These are phyloP conservation scores for Castanea sativa DNA, from an alignment of 306 rosid species.

Conservation along the genomic window DNA sequence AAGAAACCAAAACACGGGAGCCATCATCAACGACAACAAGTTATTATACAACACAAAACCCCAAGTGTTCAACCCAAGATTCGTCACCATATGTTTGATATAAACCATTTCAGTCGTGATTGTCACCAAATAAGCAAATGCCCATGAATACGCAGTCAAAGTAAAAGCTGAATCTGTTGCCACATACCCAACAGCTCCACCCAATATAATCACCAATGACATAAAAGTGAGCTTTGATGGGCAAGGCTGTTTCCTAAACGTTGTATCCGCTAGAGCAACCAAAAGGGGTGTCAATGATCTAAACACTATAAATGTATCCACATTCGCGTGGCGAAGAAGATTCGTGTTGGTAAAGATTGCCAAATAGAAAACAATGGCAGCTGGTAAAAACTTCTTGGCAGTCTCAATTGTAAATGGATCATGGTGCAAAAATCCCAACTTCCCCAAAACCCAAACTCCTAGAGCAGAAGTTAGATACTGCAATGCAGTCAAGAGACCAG, in stretches of 20 bases:
- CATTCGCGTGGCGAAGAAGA: slow-evolving; percentile 94
- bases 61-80: slow-evolving; percentile 88
- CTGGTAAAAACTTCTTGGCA: slow-evolving; percentile 87
- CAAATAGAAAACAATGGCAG: slow-evolving; percentile 83
- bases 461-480: slow-evolving; percentile 83
- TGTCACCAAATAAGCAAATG: slow-evolving; percentile 81
- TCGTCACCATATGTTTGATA: slow-evolving; percentile 93
- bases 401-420: slow-evolving; percentile 66
- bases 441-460: slow-evolving; percentile 77
- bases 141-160: slow-evolving; percentile 91
- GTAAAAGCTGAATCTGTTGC: slow-evolving; percentile 84
- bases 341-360: slow-evolving; percentile 97
- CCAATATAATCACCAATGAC: slow-evolving; percentile 70
- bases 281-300: slow-evolving; percentile 87
- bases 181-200: slow-evolving; percentile 88
- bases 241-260: slow-evolving; percentile 64
- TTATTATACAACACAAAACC: slow-evolving; percentile 89
- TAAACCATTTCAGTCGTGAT: slow-evolving; percentile 97
- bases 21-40: slow-evolving; percentile 69
- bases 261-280: slow-evolving; percentile 88
- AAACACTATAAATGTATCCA: slow-evolving; percentile 91
- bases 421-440: slow-evolving; percentile 75
- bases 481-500: slow-evolving; percentile 82
- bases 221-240: slow-evolving; percentile 78
- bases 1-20: slow-evolving; percentile 79